phyloP scores from a whole-genome alignment of 805 yeast species.

The Sugiyamaella valdiviana region DNA sequence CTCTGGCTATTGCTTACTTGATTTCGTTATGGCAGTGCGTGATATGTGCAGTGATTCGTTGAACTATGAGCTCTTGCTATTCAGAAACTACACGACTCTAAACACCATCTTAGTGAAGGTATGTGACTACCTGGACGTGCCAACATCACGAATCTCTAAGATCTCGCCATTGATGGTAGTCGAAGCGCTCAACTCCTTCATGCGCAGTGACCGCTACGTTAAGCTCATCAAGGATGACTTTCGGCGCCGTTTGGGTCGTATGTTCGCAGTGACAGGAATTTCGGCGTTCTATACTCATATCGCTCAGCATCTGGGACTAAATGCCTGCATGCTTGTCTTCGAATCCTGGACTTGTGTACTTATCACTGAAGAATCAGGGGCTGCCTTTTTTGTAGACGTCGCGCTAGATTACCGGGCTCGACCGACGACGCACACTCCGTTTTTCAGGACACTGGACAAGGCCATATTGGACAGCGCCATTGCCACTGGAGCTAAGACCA shows the following conservation, averaged over 20 bases:
- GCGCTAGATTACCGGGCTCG: neutral
- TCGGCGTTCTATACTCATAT: neutral
- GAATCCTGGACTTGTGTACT: constrained; percentile 1
- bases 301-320: neutral
- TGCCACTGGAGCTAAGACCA: neutral
- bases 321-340: neutral
- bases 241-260: too few relatives aligned
- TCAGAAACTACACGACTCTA: neutral
- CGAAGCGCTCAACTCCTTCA: neutral
- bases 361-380: neutral
- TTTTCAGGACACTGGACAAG: neutral
- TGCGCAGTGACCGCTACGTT: neutral
- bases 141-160: neutral
- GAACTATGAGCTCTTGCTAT: neutral
- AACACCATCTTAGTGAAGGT: neutral
- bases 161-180: neutral
- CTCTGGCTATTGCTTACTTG: neutral
- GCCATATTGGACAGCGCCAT: neutral
- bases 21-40: neutral
- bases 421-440: neutral
- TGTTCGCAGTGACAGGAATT: neutral
- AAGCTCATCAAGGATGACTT: too few relatives aligned
- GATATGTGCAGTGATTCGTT: neutral
- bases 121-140: neutral
- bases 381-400: neutral